These are phyloP conservation scores for Microsporum canis DNA, from an alignment of 2,329 filamentous ascomycete species.

Conservation along the genomic window DNA sequence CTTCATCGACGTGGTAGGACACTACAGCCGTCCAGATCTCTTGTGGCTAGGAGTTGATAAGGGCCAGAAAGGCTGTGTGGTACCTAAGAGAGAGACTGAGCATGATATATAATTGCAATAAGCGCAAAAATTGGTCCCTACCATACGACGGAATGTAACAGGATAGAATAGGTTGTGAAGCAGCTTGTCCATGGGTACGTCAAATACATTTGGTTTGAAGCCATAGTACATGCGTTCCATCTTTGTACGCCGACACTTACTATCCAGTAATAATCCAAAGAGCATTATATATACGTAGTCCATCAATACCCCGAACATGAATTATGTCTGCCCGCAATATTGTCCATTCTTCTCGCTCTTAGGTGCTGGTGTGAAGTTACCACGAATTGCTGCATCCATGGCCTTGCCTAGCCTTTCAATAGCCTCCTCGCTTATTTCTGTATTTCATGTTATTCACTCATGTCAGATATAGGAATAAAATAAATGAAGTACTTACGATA, in stretches of 20 bases:
- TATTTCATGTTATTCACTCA: constrained; percentile 11
- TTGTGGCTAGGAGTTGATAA: constrained; percentile 35
- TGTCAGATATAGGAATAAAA: not conserved
- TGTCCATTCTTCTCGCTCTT: not conserved
- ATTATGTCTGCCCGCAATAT: constrained; percentile 6
- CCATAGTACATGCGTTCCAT: too few species aligned
- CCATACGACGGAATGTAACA: too few species aligned
- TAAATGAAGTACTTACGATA: constrained; percentile 41
- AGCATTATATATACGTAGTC: not conserved
- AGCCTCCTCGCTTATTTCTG: constrained; percentile 34
- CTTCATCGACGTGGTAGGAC: constrained; percentile 39
- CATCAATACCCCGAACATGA: not conserved
- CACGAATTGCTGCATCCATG: constrained; percentile 19
- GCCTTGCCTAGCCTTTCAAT: constrained; percentile 20
- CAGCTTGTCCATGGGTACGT: too few species aligned
- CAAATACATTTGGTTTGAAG: too few species aligned
- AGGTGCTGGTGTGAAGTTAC: not conserved
- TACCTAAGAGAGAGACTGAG: not conserved
- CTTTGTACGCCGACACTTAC: too few species aligned
- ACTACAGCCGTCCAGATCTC: constrained; percentile 43
- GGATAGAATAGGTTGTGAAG: too few species aligned
- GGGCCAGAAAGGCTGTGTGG: not conserved
- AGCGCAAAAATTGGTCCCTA: too few species aligned
- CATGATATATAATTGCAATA: not conserved
- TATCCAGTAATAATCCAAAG: too few species aligned